phyloP scores from a whole-genome alignment of 1,284 basidiomycete genomes.

The Bondarzewia mesenterica region DNA sequence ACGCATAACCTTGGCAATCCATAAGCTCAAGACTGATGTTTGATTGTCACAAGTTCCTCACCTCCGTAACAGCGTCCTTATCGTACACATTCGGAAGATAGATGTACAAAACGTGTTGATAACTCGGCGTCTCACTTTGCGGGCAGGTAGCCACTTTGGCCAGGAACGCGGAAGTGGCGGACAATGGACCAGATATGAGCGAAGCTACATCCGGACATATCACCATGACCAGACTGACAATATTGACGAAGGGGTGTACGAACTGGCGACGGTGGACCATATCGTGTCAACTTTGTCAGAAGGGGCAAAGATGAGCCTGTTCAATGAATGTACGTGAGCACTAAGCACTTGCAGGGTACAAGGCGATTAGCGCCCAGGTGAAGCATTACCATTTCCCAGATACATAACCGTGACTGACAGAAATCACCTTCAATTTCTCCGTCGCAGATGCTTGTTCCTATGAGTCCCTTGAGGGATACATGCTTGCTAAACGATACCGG shows the following conservation, averaged over 20 bases:
- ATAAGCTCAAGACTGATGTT: not conserved
- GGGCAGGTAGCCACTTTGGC: slow-evolving; percentile 63
- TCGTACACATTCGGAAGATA: slow-evolving; percentile 67
- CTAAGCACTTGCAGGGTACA: not conserved
- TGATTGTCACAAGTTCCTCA: slow-evolving; percentile 17
- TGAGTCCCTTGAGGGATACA: not conserved
- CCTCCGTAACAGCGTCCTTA: slow-evolving; percentile 46
- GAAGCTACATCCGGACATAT: slow-evolving; percentile 33
- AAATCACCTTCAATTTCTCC: slow-evolving; percentile 49
- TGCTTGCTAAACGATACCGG: not conserved
- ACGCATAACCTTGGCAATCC: slow-evolving; percentile 48
- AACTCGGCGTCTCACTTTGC: slow-evolving; percentile 33
- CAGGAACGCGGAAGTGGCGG: slow-evolving; percentile 40
- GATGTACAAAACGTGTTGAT: slow-evolving; percentile 61
- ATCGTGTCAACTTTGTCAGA: slow-evolving; percentile 52
- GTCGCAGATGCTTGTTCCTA: slow-evolving; percentile 53
- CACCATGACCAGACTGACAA: not conserved
- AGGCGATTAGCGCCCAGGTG: not conserved
- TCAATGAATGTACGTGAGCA: not conserved
- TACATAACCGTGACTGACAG: slow-evolving; percentile 41
- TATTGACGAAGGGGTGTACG: slow-evolving; percentile 3
- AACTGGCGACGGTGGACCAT: slow-evolving; percentile 53
- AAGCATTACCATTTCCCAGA: slow-evolving; percentile 55
- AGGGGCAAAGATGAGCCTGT: slow-evolving; percentile 56
- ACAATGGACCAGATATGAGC: slow-evolving; percentile 50